Conservation (phyloP, 345 rosid genomes). For the Bruguiera sexangula region DNA sequence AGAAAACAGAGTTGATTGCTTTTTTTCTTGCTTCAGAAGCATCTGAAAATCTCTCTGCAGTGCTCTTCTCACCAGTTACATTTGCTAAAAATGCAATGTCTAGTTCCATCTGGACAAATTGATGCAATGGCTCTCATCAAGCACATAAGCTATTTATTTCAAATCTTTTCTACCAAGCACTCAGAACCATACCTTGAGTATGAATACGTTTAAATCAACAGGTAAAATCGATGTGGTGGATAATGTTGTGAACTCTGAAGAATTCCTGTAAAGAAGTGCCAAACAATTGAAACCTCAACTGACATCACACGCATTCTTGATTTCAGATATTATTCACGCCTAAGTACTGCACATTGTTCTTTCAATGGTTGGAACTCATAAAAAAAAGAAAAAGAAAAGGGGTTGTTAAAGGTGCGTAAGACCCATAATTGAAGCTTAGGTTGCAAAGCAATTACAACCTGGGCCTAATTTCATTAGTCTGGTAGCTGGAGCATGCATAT, state of each 20-base stretch:
- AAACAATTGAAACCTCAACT: neutral
- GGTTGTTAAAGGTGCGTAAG: neutral
- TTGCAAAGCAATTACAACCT: too few relatives aligned
- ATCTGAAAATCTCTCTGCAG: slow-evolving; percentile 41
- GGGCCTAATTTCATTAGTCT: neutral
- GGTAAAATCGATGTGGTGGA: slow-evolving; percentile 75
- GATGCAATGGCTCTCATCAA: neutral
- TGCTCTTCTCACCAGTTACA: slow-evolving; percentile 40
- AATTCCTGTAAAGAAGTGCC: slow-evolving; percentile 42
- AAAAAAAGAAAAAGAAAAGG: neutral
- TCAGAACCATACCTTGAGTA: slow-evolving; percentile 51
- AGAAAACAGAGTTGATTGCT: slow-evolving; percentile 58
- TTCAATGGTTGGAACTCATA: too few relatives aligned
- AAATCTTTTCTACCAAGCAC: neutral
- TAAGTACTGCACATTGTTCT: too few relatives aligned
- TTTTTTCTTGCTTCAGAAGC: slow-evolving; percentile 58
- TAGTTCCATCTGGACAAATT: slow-evolving; percentile 72
- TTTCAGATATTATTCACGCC: too few relatives aligned
- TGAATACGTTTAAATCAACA: slow-evolving; percentile 73
- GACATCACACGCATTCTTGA: too few relatives aligned
- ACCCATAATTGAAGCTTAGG: neutral
- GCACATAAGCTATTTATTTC: neutral
- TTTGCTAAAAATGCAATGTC: slow-evolving; percentile 70
- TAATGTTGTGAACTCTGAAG: slow-evolving; percentile 52
- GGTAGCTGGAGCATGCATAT: neutral